Evolutionary conservation across 805 yeast genomes (phyloP).

Genomic region (Candida fluviatilis): DNA sequence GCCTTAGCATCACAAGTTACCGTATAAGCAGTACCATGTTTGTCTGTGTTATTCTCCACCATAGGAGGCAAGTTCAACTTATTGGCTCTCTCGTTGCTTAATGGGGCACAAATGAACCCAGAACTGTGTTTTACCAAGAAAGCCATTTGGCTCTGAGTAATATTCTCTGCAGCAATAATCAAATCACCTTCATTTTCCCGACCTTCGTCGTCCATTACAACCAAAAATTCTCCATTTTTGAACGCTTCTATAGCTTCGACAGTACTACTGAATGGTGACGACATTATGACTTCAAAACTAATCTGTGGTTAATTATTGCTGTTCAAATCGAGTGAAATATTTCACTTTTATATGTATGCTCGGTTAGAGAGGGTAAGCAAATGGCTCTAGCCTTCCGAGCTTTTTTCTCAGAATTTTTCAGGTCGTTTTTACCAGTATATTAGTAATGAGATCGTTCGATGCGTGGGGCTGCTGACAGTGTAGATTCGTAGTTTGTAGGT

Average conservation of each 20-base stretch:
- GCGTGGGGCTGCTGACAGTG: too few relatives aligned
- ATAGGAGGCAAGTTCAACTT: conserved; percentile 73
- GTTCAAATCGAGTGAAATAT: too few relatives aligned
- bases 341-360: too few relatives aligned
- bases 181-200: conserved; percentile 98
- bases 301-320: too few relatives aligned
- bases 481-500: too few relatives aligned
- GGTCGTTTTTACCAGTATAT: too few relatives aligned
- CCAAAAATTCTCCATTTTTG: conserved; percentile 73
- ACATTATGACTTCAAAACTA: too few relatives aligned
- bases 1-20: conserved; percentile 81
- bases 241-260: conserved; percentile 67
- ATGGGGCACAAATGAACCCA: conserved; percentile 93
- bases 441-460: too few relatives aligned
- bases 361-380: too few relatives aligned
- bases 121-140: conserved; percentile 82
- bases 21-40: conserved; percentile 97
- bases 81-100: conserved; percentile 76
- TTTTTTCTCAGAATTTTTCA: too few relatives aligned
- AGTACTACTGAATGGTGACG: not conserved
- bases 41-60: conserved; percentile 61
- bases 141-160: conserved; percentile 87
- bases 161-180: conserved; percentile 82
- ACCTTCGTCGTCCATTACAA: conserved; percentile 95
- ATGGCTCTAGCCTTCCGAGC: too few relatives aligned